phyloP scores from a whole-genome alignment of 352 stramenopile species.

The Globisporangium paddicum region DNA sequence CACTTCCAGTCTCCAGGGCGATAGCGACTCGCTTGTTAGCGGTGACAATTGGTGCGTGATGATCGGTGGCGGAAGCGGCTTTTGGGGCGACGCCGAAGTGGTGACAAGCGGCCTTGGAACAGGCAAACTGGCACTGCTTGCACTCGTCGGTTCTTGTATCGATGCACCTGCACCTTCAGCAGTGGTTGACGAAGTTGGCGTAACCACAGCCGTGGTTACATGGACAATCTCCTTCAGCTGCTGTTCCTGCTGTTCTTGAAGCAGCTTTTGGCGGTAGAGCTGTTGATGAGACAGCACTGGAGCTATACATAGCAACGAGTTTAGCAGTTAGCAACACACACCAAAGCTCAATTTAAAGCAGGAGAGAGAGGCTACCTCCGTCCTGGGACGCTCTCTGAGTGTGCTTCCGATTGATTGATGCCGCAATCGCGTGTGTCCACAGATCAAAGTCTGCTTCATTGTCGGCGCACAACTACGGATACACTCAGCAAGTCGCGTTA shows the following conservation, averaged over 20 bases:
- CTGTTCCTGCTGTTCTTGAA: slow-evolving; percentile 44
- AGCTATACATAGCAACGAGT: not conserved
- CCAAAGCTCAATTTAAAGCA: too few relatives aligned
- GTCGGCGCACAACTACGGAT: slow-evolving; percentile 75
- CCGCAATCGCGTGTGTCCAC: slow-evolving; percentile 73
- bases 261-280: slow-evolving; percentile 63
- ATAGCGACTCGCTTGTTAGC: slow-evolving; percentile 2
- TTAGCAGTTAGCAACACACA: not conserved
- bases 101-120: not conserved
- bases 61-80: slow-evolving; percentile 22
- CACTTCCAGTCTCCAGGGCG: slow-evolving; percentile 50
- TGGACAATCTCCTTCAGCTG: slow-evolving; percentile 4
- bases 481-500: too few relatives aligned
- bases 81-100: slow-evolving; percentile 5
- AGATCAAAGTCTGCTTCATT: slow-evolving; percentile 73
- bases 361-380: slow-evolving; percentile 6
- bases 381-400: slow-evolving; percentile 17
- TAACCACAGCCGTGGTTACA: slow-evolving; percentile 7
- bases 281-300: slow-evolving; percentile 67
- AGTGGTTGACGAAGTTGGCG: slow-evolving; percentile 2
- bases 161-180: not conserved
- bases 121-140: not conserved
- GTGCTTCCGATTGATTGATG: slow-evolving; percentile 76
- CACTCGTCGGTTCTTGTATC: not conserved
- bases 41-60: slow-evolving; percentile 6